phyloP scores from a whole-genome alignment of 768 basidiomycete species.

The Amanita brunnescens region DNA sequence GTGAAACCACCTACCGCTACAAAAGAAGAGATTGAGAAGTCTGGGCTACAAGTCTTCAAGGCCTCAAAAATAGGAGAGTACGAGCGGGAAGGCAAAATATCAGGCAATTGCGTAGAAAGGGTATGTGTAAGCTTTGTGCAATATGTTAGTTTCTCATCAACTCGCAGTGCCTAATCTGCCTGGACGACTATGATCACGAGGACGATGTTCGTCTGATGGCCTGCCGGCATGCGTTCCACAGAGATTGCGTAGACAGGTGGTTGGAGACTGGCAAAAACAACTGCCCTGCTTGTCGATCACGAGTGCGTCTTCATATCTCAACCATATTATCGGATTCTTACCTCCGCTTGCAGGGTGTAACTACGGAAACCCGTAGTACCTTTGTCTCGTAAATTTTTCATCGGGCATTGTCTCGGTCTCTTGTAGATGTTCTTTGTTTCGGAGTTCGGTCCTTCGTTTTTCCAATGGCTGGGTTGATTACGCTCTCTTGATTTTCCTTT shows the following conservation, averaged over 20 bases:
- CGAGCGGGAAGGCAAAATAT: slow-evolving; percentile 53
- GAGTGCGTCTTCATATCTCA: slow-evolving; percentile 31
- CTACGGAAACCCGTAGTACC: slow-evolving; percentile 13
- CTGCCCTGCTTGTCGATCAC: slow-evolving; percentile 85
- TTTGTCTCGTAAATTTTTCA: not conserved
- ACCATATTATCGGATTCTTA: not conserved
- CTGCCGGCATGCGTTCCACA: slow-evolving; percentile 90
- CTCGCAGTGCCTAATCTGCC: slow-evolving; percentile 70
- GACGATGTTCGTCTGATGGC: slow-evolving; percentile 74
- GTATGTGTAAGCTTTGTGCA: slow-evolving; percentile 33
- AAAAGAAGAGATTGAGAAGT: slow-evolving; percentile 78
- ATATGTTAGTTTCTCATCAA: not conserved
- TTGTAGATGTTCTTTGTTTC: not conserved
- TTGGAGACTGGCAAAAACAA: slow-evolving; percentile 79
- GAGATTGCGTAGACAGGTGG: slow-evolving; percentile 83
- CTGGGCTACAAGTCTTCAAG: slow-evolving; percentile 71
- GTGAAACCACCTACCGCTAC: slow-evolving; percentile 76
- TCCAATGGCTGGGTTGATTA: not conserved
- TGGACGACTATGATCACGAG: slow-evolving; percentile 74
- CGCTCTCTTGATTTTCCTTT: not conserved
- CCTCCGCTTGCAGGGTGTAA: slow-evolving; percentile 21
- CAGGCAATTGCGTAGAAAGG: slow-evolving; percentile 72
- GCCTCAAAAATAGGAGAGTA: slow-evolving; percentile 42
- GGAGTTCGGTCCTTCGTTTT: not conserved
- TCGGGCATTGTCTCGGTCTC: not conserved